Base-by-base conservation (phyloP, 768 basidiomycete species). In the Crucibulum laeve region DNA sequence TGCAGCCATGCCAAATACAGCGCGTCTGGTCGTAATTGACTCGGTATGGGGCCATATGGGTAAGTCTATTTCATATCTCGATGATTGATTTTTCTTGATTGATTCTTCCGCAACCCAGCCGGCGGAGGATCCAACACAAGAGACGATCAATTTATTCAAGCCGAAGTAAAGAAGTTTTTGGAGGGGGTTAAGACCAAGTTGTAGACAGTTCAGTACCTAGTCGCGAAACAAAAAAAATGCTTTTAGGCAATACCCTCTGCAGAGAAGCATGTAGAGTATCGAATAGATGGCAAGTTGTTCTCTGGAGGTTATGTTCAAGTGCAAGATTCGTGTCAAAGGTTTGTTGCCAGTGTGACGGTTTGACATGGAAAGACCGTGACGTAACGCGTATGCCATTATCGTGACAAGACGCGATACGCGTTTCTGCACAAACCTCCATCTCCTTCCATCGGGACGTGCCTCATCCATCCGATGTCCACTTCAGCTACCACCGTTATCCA, bases 41-140 rank as follows among this genome's bases (percentile, higher is more conserved):
- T 74, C 77, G 1, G 63, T 73, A 25, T 80, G 74, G 77, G 80
- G 80, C 6, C 79, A 82, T 55, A 63, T 73, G 58, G 73, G 79
- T 76, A 48, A 38, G 71, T 45, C 11, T 5, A 19, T 19, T 18
- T 14, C 44, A 25, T 24, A 26, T 5, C 5, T 14, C 13, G 39
- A n/a, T 40, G 25, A n/a, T n/a, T 28, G 10, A 18, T 40, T 43
- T n/a, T 14, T 37, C 2, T 26, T 51, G 14, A 14, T 36, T 26
- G 18, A 15, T 21, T 46, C 23, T 15, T 10, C 4, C 6, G n/a
- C 25, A 44, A 40, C 23, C 32, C 18, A 75, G 75, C 70, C 43
- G 77, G 75, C 13, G 70, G 69, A 17, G 71, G 70, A 15, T 45
- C 61, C 1, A 72, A 73, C 42, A 36, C 46, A 5, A 47, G 60